Conservation (phyloP, 148 eudicot species). For the Chenopodium suecicum region DNA sequence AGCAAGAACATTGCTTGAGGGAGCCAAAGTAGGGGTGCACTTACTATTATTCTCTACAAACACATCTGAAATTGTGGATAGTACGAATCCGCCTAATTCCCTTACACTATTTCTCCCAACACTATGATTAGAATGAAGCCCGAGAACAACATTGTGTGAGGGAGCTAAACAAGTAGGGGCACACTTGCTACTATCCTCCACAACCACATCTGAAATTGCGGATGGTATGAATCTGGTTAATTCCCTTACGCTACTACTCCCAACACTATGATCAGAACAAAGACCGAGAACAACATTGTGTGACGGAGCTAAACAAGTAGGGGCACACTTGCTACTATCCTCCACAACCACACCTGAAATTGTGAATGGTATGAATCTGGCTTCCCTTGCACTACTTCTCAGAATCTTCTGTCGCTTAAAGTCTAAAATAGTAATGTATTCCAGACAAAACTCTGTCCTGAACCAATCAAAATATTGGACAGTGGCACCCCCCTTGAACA, state of each 20-base stretch:
- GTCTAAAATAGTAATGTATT: neutral
- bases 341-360: neutral
- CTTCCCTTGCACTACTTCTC: neutral
- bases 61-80: too few relatives aligned
- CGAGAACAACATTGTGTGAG: neutral
- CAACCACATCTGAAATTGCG: too few relatives aligned
- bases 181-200: too few relatives aligned
- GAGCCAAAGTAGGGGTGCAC: too few relatives aligned
- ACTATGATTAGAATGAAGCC: too few relatives aligned
- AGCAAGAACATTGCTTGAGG: too few relatives aligned
- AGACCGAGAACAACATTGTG: neutral
- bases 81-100: too few relatives aligned
- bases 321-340: neutral
- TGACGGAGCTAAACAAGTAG: neutral
- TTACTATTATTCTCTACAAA: too few relatives aligned
- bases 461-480: constrained; percentile 11
- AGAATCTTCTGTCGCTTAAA: neutral
- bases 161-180: neutral
- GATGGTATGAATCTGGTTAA: too few relatives aligned
- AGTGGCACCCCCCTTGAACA: neutral
- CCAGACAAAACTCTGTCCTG: neutral
- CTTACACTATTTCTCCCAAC: too few relatives aligned
- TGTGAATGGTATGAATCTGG: neutral
- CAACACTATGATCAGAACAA: neutral
- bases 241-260: too few relatives aligned